Evolutionary conservation across 1,284 basidiomycete species (phyloP).

Genomic region (Marasmius fiardii): DNA sequence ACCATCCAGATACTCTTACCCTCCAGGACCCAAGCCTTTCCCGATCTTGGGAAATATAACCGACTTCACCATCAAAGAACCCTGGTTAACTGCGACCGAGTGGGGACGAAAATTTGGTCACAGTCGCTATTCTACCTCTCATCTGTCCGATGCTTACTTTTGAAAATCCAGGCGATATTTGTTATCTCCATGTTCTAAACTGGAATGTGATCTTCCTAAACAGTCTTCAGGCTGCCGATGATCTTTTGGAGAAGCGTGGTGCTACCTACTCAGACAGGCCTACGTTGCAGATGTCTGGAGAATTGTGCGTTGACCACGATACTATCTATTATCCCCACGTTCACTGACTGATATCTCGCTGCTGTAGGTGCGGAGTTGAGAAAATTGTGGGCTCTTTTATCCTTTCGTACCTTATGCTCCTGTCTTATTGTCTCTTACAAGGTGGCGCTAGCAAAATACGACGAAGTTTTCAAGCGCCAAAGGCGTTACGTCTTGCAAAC

Average conservation of each 20-base stretch:
- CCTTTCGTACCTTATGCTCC: neutral
- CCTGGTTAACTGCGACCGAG: neutral
- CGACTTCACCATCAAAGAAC: neutral
- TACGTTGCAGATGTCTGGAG: constrained; percentile 40
- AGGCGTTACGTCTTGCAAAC: constrained; percentile 47
- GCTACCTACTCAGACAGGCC: constrained; percentile 52
- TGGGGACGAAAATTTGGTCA: neutral
- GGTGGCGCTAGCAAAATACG: constrained; percentile 46
- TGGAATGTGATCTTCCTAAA: constrained; percentile 47
- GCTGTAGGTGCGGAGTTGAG: constrained; percentile 38
- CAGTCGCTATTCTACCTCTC: neutral
- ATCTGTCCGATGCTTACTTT: neutral
- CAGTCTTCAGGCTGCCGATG: constrained; percentile 37
- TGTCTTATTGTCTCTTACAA: constrained; percentile 13
- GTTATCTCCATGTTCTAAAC: constrained; percentile 36
- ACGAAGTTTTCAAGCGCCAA: constrained; percentile 42
- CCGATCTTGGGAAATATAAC: neutral
- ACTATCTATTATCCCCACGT: neutral
- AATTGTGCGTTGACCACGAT: constrained; percentile 30
- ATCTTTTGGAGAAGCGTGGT: constrained; percentile 49
- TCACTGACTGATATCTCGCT: neutral
- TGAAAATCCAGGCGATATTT: neutral
- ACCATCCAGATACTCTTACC: neutral
- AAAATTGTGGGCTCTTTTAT: constrained; percentile 33
- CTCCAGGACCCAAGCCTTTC: neutral